phyloP scores from a whole-genome alignment of 192 early-diverging fungal species.

The Cladochytrium replicatum region DNA sequence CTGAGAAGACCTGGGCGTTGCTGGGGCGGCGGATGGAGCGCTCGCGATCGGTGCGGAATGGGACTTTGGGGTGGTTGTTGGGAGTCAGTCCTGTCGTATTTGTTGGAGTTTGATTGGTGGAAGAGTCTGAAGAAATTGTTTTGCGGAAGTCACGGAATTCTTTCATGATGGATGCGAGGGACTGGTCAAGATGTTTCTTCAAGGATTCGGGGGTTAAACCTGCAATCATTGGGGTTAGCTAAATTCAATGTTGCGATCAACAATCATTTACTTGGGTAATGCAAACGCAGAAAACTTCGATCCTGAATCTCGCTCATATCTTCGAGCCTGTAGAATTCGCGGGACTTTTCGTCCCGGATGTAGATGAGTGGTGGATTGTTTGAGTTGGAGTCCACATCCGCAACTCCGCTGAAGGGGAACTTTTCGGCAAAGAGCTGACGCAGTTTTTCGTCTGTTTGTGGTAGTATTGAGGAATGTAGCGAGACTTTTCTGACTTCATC shows the following conservation, averaged over 20 bases:
- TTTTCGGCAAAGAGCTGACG: no score
- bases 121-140: background rate
- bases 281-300: background rate
- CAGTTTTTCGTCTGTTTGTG: no score
- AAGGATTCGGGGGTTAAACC: background rate
- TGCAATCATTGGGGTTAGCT: background rate
- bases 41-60: background rate
- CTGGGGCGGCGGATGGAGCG: background rate
- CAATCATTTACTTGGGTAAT: background rate
- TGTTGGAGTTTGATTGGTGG: background rate
- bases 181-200: background rate
- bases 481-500: background rate
- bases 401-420: no score
- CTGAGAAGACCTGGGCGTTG: background rate
- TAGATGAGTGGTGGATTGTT: no score
- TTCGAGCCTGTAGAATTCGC: background rate
- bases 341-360: background rate
- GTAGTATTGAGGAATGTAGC: no score
- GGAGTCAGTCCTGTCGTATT: background rate
- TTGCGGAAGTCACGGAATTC: background rate
- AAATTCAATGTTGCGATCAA: background rate
- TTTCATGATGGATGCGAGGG: background rate
- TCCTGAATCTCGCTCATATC: background rate
- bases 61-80: background rate
- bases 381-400: no score